Evolutionary conservation across 768 basidiomycete genomes (phyloP).

Genomic region (Pleurotus djamor): DNA sequence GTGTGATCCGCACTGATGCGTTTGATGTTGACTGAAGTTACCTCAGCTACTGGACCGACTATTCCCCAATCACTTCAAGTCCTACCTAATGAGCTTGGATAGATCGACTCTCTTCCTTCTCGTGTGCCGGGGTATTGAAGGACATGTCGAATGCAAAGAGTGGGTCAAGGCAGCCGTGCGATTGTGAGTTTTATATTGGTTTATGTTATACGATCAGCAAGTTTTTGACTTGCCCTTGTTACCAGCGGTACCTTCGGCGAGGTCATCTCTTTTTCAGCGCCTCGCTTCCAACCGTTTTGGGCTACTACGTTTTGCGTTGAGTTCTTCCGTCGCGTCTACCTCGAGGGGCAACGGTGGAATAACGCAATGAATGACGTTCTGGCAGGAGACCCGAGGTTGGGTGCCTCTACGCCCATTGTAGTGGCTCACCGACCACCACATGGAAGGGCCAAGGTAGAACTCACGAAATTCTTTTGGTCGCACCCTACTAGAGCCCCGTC

Average conservation of each 20-base stretch:
- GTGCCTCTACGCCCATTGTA: not conserved
- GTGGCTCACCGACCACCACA: not conserved
- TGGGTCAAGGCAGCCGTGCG: not conserved
- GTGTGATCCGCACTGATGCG: too few relatives aligned
- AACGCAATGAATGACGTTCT: not conserved
- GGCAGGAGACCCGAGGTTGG: not conserved
- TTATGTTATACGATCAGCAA: too few relatives aligned
- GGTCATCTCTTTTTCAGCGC: not conserved
- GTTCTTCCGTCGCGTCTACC: not conserved
- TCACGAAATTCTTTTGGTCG: not conserved
- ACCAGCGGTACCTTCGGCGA: not conserved
- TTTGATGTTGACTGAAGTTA: too few relatives aligned
- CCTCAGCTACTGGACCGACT: not conserved
- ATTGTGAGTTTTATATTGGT: not conserved
- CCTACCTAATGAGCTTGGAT: not conserved
- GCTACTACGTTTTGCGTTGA: not conserved
- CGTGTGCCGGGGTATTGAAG: not conserved
- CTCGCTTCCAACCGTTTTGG: not conserved
- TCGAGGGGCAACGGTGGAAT: not conserved
- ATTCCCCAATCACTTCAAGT: not conserved
- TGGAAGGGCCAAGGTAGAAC: not conserved
- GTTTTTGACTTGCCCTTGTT: too few relatives aligned
- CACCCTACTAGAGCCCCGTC: not conserved
- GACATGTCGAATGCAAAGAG: not conserved
- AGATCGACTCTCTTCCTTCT: not conserved